A percentile compares a stretch with the other conserved stretches of the same genome.
phyloP scores from a whole-genome alignment of 495 filamentous ascomycete genomes.

The Sphaerosporella brunnea region DNA sequence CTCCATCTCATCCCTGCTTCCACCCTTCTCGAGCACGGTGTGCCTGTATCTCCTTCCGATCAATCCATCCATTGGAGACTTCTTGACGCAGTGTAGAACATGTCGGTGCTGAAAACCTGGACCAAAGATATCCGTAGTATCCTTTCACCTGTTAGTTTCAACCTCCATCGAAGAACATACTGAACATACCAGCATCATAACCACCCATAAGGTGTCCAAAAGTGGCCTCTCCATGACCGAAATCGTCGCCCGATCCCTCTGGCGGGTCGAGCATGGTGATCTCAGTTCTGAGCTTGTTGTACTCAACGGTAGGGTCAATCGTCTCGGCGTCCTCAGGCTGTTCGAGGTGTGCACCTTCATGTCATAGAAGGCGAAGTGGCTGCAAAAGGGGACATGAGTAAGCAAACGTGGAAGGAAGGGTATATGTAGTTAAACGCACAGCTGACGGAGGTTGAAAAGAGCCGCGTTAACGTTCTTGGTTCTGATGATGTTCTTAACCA shows the following conservation, averaged over 20 bases:
- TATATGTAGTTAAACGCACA: too few species aligned
- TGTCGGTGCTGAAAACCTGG: constrained; percentile 57
- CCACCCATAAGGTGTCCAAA: constrained; percentile 50
- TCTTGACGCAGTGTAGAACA: constrained; percentile 61
- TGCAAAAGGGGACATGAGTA: too few species aligned
- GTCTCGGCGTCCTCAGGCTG: constrained; percentile 46
- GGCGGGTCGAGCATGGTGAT: constrained; percentile 47
- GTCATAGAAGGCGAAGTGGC: constrained; percentile 47
- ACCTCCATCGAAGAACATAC: constrained; percentile 37
- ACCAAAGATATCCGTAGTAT: constrained; percentile 56
- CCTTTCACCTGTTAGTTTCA: constrained; percentile 26
- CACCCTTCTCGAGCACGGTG: constrained; percentile 55
- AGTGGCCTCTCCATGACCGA: constrained; percentile 43
- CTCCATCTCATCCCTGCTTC: constrained; percentile 58
- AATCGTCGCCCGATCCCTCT: constrained; percentile 32
- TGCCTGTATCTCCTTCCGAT: constrained; percentile 54
- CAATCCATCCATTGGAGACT: constrained; percentile 48
- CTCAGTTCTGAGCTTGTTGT: constrained; percentile 51
- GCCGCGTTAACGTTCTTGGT: constrained; percentile 46
- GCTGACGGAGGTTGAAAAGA: constrained; percentile 39
- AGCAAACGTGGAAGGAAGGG: too few species aligned
- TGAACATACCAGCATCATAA: constrained; percentile 39
- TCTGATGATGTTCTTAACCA: constrained; percentile 40
- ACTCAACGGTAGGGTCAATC: constrained; percentile 45
- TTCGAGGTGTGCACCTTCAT: constrained; percentile 61